Base-by-base conservation (phyloP, 257 asterid species). In the Petunia axillaris region DNA sequence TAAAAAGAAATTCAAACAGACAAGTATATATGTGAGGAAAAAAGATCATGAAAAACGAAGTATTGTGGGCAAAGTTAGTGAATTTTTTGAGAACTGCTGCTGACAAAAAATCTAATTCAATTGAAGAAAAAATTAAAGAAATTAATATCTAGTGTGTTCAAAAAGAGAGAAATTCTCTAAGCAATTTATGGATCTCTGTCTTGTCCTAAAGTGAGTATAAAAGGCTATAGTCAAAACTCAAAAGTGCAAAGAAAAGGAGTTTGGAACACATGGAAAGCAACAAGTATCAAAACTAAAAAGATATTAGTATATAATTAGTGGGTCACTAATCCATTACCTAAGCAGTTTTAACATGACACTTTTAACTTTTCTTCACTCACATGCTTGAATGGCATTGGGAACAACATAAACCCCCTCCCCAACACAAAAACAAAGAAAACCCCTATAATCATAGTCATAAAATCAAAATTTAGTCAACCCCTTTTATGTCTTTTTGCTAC, bases 221-320 rank as follows among this genome's bases (percentile, higher is more conserved):
- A 89, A 85, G 89, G 87, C 89, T 79, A 78, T 67, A 91, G 98
- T 93, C 94, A 90, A 91, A 91, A 91, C 97, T 93, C 94, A 90
- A 90, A 88, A 83, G 85, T 55, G 80, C 55, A 16, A 85, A 88
- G 77, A 86, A 90, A 82, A 86, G 54, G 84, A 53, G 76, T 82
- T 62, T 84, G 75, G 76, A 81, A 59, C 75, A 82, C 85, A 77
- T 84, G 82, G 55, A 44, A 82, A 80, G 82, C 82, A 83, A 48
- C 86, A 84, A 70, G 86, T 66, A 79, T 83, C 70, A 81, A 83
- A 64, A 59, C 36, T 66, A 76, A 60, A 62, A 80, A 16, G 66
- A 60, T 55, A 68, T 59, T 62, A 79, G 2, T 70, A 39, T 70
- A 39, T 66, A 80, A 62, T 63, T 82, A 78, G 88, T 82, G 87